Base-by-base conservation (phyloP, 306 rosid species). In the Vachellia pachyceras region DNA sequence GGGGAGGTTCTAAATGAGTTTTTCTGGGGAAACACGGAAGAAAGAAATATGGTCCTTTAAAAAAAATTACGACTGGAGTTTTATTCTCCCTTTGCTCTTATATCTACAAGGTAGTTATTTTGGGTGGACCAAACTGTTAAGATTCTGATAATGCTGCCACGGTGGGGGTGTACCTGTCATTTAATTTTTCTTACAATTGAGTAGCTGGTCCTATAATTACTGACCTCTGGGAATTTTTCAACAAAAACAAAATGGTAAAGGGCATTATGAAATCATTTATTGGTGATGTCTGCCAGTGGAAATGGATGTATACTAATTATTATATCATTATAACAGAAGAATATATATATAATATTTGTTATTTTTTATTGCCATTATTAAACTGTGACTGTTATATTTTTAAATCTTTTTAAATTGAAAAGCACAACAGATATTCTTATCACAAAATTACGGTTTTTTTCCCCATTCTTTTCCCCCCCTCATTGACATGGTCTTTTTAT, bases 401-500 rank as follows among this genome's bases (percentile, higher is more conserved):
- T 18, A 57, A 57, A 20, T 57, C 35, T 8, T 55, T 52, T 57
- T 22, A 20, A 57, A 20, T 57, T 54, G 60, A n/a, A 11, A 20
- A n/a, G n/a, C 33, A 22, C 22, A 22, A 8, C 22, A 20, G 65
- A 58, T 14, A 58, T 23, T 23, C 13, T 23, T 58, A 9, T 58
- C 65, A 58, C 35, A 9, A 22, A 25, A 10, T 55, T 5, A 55
- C 25, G n/a, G n/a, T n/a, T n/a, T n/a, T n/a, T n/a, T n/a, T n/a
- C n/a, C n/a, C n/a, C n/a, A n/a, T n/a, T n/a, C n/a, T n/a, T 8
- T 20, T 46, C n/a, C n/a, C n/a, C n/a, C 33, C 33, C 33, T 29
- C 13, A 47, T 70, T 33, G 69, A 64, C 78, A 40, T 67, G 64
- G 63, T 84, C 41, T 39, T 29, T 14, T 23, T 22, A 17, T 41